These are phyloP conservation scores for Lactarius hengduanensis DNA, from an alignment of 768 basidiomycete genomes.

Conservation along the genomic window DNA sequence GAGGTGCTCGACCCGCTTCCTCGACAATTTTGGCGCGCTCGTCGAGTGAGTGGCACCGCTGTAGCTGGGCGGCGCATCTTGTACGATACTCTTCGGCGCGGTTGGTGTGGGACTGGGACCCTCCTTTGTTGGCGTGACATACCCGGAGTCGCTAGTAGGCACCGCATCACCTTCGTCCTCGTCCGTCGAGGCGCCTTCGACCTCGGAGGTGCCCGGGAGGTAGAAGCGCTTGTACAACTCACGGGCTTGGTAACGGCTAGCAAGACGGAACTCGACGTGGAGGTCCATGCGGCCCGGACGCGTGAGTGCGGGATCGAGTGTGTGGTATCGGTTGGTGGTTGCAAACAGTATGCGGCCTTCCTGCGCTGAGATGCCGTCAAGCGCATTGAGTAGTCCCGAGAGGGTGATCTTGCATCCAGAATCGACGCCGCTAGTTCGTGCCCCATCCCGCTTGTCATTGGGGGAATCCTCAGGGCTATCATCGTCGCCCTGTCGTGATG, in stretches of 20 bases:
- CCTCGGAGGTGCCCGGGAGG: slow-evolving; percentile 41
- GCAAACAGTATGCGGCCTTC: slow-evolving; percentile 83
- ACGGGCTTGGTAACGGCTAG: slow-evolving; percentile 63
- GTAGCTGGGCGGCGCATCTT: slow-evolving; percentile 4
- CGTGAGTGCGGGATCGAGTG: slow-evolving; percentile 71
- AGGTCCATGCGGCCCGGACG: slow-evolving; percentile 82
- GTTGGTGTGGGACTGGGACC: background rate
- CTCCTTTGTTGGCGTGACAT: slow-evolving; percentile 23
- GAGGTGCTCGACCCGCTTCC: slow-evolving; percentile 42
- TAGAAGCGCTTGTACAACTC: slow-evolving; percentile 72
- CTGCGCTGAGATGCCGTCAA: slow-evolving; percentile 76
- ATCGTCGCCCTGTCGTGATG: slow-evolving; percentile 25
- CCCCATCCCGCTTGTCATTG: slow-evolving; percentile 18
- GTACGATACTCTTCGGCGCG: background rate
- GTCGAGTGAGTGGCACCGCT: slow-evolving; percentile 19
- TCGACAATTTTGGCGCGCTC: slow-evolving; percentile 42
- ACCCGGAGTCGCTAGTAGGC: slow-evolving; percentile 29
- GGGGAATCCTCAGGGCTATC: slow-evolving; percentile 12
- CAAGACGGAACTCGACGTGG: slow-evolving; percentile 73
- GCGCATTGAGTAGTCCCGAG: slow-evolving; percentile 73
- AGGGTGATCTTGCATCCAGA: slow-evolving; percentile 46
- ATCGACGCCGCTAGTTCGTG: background rate
- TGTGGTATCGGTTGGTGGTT: slow-evolving; percentile 69
- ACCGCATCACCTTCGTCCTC: slow-evolving; percentile 30
- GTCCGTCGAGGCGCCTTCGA: slow-evolving; percentile 28